Conservation (phyloP, 1,139 yeast species). For the Blastobotrys apis region DNA sequence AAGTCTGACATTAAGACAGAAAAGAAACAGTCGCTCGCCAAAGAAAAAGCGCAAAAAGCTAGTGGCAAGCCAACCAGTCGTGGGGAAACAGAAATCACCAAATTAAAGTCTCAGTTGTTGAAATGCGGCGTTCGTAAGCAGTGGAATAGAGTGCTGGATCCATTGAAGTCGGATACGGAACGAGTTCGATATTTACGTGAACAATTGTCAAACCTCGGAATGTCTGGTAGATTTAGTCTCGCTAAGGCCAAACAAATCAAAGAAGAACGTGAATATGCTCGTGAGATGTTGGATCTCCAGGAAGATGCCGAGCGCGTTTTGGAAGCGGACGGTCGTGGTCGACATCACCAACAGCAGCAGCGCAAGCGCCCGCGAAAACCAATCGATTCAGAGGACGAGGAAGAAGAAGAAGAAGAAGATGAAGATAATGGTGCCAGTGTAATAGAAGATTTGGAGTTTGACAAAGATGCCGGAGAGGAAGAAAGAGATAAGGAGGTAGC, state of each 20-base stretch:
- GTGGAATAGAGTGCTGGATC: slow-evolving; percentile 26
- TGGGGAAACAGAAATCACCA: slow-evolving; percentile 22
- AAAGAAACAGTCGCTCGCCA: slow-evolving; percentile 7
- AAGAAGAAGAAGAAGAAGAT: slow-evolving; percentile 12
- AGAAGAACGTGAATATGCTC: slow-evolving; percentile 37
- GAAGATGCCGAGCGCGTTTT: slow-evolving; percentile 17
- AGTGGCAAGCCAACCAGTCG: slow-evolving; percentile 8
- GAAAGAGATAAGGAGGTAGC: slow-evolving; percentile 3
- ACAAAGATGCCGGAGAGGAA: slow-evolving; percentile 19
- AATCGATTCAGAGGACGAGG: background rate
- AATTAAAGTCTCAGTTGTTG: slow-evolving; percentile 26
- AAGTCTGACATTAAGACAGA: slow-evolving; percentile 8
- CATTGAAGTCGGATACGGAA: slow-evolving; percentile 22
- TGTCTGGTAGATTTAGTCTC: slow-evolving; percentile 29
- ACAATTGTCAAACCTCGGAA: slow-evolving; percentile 26
- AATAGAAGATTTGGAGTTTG: slow-evolving; percentile 13
- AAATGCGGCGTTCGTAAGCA: slow-evolving; percentile 30
- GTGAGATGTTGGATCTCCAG: slow-evolving; percentile 31
- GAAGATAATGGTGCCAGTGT: slow-evolving; percentile 11
- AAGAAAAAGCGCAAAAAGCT: slow-evolving; percentile 5
- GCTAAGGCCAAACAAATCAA: slow-evolving; percentile 37
- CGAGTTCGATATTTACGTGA: slow-evolving; percentile 22
- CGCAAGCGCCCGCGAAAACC: background rate
- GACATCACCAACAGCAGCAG: background rate
- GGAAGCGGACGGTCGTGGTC: background rate